A percentile compares a stretch with the other conserved stretches of the same genome.
Evolutionary conservation across 495 filamentous ascomycete species (phyloP).

Genomic region (Bacidia gigantensis): DNA sequence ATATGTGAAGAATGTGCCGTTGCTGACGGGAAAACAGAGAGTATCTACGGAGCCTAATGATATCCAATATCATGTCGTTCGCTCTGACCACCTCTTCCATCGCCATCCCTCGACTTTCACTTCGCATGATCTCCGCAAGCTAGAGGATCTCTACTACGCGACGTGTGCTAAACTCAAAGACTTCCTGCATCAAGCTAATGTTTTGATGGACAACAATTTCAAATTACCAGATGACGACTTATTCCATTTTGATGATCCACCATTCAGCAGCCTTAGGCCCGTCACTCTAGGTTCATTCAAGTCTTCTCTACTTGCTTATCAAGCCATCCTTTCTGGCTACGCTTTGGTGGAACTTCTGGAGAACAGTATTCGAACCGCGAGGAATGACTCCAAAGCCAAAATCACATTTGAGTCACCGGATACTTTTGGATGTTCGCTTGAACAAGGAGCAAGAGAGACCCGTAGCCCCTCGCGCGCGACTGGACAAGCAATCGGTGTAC

Average conservation of each 20-base stretch:
- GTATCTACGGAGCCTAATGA: conserved; percentile 10
- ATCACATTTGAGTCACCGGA: neutral
- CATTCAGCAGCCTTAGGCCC: conserved; percentile 4
- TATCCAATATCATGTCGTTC: conserved; percentile 11
- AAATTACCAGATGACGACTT: conserved; percentile 7
- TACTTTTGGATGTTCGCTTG: neutral
- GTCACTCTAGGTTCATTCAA: conserved; percentile 11
- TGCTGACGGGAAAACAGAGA: conserved; percentile 2
- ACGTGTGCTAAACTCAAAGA: conserved; percentile 17
- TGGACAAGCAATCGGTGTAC: too few species aligned
- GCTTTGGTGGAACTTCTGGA: conserved; percentile 7
- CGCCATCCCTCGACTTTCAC: conserved; percentile 4
- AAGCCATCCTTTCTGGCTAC: conserved; percentile 9
- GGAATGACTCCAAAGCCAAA: neutral
- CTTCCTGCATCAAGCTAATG: conserved; percentile 6
- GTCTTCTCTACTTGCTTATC: conserved; percentile 6
- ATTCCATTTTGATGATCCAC: conserved; percentile 6
- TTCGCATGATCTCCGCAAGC: conserved; percentile 11
- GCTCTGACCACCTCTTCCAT: conserved; percentile 1
- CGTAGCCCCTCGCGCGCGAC: neutral
- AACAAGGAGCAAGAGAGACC: neutral
- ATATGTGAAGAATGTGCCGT: neutral
- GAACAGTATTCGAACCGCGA: conserved; percentile 4
- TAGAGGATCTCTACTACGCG: conserved; percentile 18
- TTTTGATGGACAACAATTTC: conserved; percentile 14